Conservation (phyloP, 2,329 filamentous ascomycete species). For the Aspergillus fumigatus region DNA sequence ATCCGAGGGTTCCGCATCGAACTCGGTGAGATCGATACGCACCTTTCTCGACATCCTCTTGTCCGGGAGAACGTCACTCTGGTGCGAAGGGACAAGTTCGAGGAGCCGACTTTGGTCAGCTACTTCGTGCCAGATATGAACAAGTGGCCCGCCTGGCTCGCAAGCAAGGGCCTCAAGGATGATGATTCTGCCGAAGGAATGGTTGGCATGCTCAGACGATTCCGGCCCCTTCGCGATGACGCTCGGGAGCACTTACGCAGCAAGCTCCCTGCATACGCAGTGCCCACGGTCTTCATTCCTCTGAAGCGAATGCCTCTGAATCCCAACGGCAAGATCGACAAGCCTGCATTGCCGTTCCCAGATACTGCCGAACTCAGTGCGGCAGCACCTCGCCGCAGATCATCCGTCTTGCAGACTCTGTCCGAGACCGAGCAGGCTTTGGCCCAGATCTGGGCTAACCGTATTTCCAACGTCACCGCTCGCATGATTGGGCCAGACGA, state of each 20-base stretch:
- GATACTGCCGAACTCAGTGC: constrained; percentile 64
- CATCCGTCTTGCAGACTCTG: constrained; percentile 44
- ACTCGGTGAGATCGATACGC: constrained; percentile 84
- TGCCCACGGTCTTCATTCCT: constrained; percentile 69
- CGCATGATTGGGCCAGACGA: constrained; percentile 61
- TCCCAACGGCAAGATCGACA: constrained; percentile 82
- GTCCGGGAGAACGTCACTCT: constrained; percentile 83
- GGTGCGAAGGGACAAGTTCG: constrained; percentile 74
- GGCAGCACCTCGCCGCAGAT: constrained; percentile 48
- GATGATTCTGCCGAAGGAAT: constrained; percentile 47
- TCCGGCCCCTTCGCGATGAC: constrained; percentile 57
- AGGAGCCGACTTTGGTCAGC: constrained; percentile 81
- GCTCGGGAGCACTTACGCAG: constrained; percentile 65
- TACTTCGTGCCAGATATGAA: constrained; percentile 82
- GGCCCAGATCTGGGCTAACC: constrained; percentile 68
- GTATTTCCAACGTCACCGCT: constrained; percentile 63
- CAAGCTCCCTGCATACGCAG: constrained; percentile 68
- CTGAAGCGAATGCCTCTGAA: constrained; percentile 72
- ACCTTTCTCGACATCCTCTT: constrained; percentile 68
- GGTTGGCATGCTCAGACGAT: constrained; percentile 55
- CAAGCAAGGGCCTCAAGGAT: constrained; percentile 52
- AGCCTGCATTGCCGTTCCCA: constrained; percentile 73
- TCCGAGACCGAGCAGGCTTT: constrained; percentile 61
- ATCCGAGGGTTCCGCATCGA: constrained; percentile 95
- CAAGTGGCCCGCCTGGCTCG: constrained; percentile 67